Evolutionary conservation across 2,329 filamentous ascomycete species (phyloP).

Genomic region (Phaeosphaeria sp.): DNA sequence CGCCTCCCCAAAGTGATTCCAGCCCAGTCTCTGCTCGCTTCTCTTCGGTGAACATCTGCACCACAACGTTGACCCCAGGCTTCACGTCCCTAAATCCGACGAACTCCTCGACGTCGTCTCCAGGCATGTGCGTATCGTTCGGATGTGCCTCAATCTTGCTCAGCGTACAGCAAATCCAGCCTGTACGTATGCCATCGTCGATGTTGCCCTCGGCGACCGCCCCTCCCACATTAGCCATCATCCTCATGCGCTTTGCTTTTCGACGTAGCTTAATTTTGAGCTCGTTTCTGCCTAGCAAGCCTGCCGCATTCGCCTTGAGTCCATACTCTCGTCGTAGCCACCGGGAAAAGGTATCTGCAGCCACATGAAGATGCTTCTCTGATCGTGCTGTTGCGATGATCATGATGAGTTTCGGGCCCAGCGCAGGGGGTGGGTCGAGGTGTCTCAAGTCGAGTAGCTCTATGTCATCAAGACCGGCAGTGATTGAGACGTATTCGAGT

Average conservation of each 20-base stretch:
- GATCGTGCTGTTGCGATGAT: slow-evolving; percentile 88
- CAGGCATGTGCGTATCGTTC: slow-evolving; percentile 40
- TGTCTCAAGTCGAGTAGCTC: slow-evolving; percentile 81
- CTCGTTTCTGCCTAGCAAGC: slow-evolving; percentile 87
- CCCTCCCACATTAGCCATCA: slow-evolving; percentile 74
- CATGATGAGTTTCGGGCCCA: slow-evolving; percentile 92
- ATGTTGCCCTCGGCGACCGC: slow-evolving; percentile 61
- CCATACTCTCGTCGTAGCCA: slow-evolving; percentile 79
- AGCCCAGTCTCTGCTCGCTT: slow-evolving; percentile 72
- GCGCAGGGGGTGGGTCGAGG: slow-evolving; percentile 83
- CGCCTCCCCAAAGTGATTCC: slow-evolving; percentile 67
- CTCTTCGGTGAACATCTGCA: slow-evolving; percentile 75
- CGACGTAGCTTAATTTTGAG: slow-evolving; percentile 85
- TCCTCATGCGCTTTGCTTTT: slow-evolving; percentile 79
- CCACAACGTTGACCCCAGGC: slow-evolving; percentile 67
- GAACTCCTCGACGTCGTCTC: slow-evolving; percentile 59
- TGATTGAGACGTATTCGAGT: slow-evolving; percentile 79
- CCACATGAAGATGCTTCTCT: slow-evolving; percentile 91
- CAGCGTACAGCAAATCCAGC: slow-evolving; percentile 95
- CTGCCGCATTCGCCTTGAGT: slow-evolving; percentile 80
- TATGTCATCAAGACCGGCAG: slow-evolving; percentile 85
- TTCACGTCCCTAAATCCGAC: slow-evolving; percentile 76
- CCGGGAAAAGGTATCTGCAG: slow-evolving; percentile 85
- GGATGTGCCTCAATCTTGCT: slow-evolving; percentile 70
- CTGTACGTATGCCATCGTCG: slow-evolving; percentile 89